phyloP scores from a whole-genome alignment of 139 green algal species.

The Chara braunii region DNA sequence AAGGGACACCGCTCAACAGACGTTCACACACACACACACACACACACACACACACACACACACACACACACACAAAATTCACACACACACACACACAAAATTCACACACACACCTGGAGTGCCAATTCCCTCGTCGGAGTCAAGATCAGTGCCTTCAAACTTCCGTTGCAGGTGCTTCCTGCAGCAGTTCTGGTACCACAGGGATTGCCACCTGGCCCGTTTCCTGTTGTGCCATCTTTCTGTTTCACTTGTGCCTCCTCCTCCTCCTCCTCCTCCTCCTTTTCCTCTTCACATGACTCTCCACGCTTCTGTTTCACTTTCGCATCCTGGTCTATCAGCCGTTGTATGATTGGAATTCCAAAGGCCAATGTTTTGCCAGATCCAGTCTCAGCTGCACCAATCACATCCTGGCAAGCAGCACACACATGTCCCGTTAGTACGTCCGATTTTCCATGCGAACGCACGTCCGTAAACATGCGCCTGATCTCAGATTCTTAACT shows the following conservation, averaged over 20 bases:
- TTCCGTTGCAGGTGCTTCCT: background rate
- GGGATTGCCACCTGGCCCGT: background rate
- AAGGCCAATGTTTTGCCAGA: slow-evolving; percentile 98
- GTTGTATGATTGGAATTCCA: slow-evolving; percentile 85
- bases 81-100: too few relatives aligned
- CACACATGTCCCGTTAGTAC: too few relatives aligned
- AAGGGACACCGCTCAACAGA: too few relatives aligned
- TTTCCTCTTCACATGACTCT: slow-evolving; percentile 4
- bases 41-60: too few relatives aligned
- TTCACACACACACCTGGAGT: slow-evolving; percentile 73
- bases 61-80: too few relatives aligned
- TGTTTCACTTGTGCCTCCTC: slow-evolving; percentile 58
- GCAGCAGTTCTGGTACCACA: background rate
- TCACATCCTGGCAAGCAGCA: slow-evolving; percentile 64
- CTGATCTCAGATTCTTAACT: too few relatives aligned
- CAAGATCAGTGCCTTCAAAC: slow-evolving; percentile 81
- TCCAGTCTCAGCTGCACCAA: slow-evolving; percentile 92
- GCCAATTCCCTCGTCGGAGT: slow-evolving; percentile 88
- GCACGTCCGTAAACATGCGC: too few relatives aligned
- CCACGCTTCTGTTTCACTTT: slow-evolving; percentile 33
- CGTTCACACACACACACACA: too few relatives aligned
- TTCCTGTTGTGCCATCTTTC: background rate
- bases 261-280: slow-evolving; percentile 3
- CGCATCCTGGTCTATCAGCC: slow-evolving; percentile 22
- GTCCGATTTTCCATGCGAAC: too few relatives aligned